Percentiles rank a stretch among this genome's conserved stretches.
Conservation (phyloP, 2,329 filamentous ascomycete genomes). For the Pseudogymnoascus sp. region DNA sequence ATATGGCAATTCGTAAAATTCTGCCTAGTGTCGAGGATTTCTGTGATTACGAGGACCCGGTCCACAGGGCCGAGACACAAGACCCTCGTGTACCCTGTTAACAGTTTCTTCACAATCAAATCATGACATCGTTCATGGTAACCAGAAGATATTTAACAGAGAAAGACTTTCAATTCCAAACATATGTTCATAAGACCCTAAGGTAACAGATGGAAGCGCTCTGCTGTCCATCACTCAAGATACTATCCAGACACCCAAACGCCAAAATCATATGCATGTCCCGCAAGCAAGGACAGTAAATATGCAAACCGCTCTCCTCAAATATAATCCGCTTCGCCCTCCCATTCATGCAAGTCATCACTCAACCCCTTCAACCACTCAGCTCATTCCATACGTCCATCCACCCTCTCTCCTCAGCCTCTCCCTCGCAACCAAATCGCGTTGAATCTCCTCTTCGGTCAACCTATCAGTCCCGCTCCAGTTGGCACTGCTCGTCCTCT, state of each 20-base stretch:
- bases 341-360: constrained; percentile 2
- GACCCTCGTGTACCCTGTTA: background rate
- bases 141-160: background rate
- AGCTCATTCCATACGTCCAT: constrained; percentile 55
- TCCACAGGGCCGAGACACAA: background rate
- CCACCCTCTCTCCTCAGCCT: constrained; percentile 73
- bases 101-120: background rate
- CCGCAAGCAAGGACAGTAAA: background rate
- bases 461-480: constrained; percentile 78
- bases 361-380: background rate
- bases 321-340: constrained; percentile 3
- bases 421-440: constrained; percentile 71
- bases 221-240: constrained; percentile 3
- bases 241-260: constrained; percentile 4
- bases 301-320: constrained; percentile 4
- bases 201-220: background rate
- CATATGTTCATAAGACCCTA: constrained; percentile 7
- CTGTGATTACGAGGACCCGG: background rate
- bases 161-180: background rate
- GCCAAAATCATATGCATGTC: constrained; percentile 5
- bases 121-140: background rate
- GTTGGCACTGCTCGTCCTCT: constrained; percentile 87
- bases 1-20: background rate
- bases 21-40: background rate
- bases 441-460: constrained; percentile 78